A percentile compares a stretch with the other conserved stretches of the same genome.
phyloP scores from a whole-genome alignment of 139 green algal species.

The Astrephomene gubernaculifera region DNA sequence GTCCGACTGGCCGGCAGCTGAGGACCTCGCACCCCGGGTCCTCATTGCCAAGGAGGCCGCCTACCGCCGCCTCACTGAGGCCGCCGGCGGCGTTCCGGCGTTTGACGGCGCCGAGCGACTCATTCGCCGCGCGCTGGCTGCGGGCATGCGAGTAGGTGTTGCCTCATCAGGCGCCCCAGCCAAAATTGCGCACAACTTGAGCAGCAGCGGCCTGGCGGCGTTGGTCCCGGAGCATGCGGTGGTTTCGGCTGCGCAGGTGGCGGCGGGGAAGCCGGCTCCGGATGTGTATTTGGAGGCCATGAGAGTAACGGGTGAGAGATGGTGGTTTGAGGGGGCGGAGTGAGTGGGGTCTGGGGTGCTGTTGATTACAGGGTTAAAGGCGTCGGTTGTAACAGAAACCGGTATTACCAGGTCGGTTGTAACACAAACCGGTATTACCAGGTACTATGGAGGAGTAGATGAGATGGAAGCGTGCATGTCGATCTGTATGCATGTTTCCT shows the following conservation, averaged over 20 bases:
- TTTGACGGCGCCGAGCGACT: constrained; percentile 40
- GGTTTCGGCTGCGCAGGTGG: constrained; percentile 53
- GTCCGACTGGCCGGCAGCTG: too few species aligned
- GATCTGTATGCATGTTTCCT: neutral
- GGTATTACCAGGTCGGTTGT: neutral
- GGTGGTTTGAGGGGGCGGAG: neutral
- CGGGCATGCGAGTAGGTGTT: constrained; percentile 37
- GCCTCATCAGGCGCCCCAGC: constrained; percentile 61
- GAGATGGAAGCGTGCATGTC: neutral
- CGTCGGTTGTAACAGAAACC: neutral
- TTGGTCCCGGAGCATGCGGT: constrained; percentile 59
- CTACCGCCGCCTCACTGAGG: too few species aligned
- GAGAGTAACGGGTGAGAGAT: constrained; percentile 25
- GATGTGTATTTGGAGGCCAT: constrained; percentile 86
- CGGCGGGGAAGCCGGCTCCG: constrained; percentile 77
- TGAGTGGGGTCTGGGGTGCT: neutral
- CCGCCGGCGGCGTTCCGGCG: constrained; percentile 45
- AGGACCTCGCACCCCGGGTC: too few species aligned
- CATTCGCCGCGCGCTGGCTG: neutral
- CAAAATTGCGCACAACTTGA: constrained; percentile 82
- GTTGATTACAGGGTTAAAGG: neutral
- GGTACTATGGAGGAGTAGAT: too few species aligned
- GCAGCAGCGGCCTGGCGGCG: constrained; percentile 53
- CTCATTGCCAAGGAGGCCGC: too few species aligned
- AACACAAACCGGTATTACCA: neutral